Percentiles rank a stretch among this genome's conserved stretches.
These are phyloP conservation scores for Musa beccarii DNA, from an alignment of 176 grass and related monocot species.

Conservation along the genomic window DNA sequence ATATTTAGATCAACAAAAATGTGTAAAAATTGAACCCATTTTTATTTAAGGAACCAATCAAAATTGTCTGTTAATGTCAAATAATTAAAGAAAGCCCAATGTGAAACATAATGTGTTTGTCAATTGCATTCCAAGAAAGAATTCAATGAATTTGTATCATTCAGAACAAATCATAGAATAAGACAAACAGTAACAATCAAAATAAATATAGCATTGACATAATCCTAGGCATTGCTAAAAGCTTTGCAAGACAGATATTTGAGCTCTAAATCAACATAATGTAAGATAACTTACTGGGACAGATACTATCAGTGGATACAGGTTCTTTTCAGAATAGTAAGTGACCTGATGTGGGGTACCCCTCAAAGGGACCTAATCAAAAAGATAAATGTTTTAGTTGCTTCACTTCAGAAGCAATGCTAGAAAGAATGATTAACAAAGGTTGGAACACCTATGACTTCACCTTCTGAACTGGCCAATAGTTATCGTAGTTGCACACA, in stretches of 20 bases:
- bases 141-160: not conserved
- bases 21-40: not conserved
- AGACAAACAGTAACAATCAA: not conserved
- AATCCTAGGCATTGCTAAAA: not conserved
- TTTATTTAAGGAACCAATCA: not conserved
- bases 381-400: conserved; percentile 8
- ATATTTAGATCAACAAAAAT: not conserved
- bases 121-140: not conserved
- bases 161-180: not conserved
- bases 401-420: not conserved
- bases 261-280: not conserved
- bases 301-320: conserved; percentile 86
- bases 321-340: conserved; percentile 75
- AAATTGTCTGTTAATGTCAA: not conserved
- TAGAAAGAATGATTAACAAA: conserved; percentile 3
- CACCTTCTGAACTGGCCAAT: conserved; percentile 93
- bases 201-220: not conserved
- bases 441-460: not conserved
- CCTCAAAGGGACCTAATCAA: conserved; percentile 62
- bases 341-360: conserved; percentile 89
- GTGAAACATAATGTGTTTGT: not conserved
- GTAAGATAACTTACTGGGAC: conserved; percentile 64
- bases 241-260: not conserved
- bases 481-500: conserved; percentile 72
- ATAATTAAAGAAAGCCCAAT: not conserved